Conservation (phyloP, 1,139 yeast species). For the Candida frijolesensis region DNA sequence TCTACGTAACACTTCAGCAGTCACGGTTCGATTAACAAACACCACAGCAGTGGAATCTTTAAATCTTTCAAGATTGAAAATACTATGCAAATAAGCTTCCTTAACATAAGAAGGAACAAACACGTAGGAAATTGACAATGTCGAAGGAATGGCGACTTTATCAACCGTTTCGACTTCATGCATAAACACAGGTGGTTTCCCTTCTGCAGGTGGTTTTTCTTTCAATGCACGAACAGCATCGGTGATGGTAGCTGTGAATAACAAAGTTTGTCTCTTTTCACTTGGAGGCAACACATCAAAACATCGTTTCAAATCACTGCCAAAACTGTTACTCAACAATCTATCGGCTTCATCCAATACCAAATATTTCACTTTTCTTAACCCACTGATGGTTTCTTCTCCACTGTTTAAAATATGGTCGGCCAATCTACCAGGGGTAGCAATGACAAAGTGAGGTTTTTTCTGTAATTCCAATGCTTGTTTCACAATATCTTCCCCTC, state of each 20-base stretch:
- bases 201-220: slow-evolving; percentile 62
- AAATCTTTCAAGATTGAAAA: slow-evolving; percentile 65
- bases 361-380: slow-evolving; percentile 72
- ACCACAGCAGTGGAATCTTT: slow-evolving; percentile 73
- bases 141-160: slow-evolving; percentile 76
- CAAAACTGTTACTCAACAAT: slow-evolving; percentile 79
- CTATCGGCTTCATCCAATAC: slow-evolving; percentile 98
- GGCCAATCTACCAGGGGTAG: slow-evolving; percentile 97
- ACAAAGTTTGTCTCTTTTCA: slow-evolving; percentile 74
- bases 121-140: slow-evolving; percentile 58
- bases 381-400: slow-evolving; percentile 81
- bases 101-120: slow-evolving; percentile 82
- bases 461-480: slow-evolving; percentile 82
- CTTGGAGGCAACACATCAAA: slow-evolving; percentile 71
- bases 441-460: slow-evolving; percentile 91
- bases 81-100: slow-evolving; percentile 79
- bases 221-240: slow-evolving; percentile 85
- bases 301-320: slow-evolving; percentile 75
- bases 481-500: slow-evolving; percentile 90
- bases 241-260: slow-evolving; percentile 96
- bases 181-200: slow-evolving; percentile 68
- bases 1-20: slow-evolving; percentile 85
- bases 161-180: slow-evolving; percentile 81
- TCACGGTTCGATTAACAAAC: slow-evolving; percentile 86
- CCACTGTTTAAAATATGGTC: slow-evolving; percentile 90